Conservation (phyloP, 139 green algal genomes). For the Chlamydomonas applanata region DNA sequence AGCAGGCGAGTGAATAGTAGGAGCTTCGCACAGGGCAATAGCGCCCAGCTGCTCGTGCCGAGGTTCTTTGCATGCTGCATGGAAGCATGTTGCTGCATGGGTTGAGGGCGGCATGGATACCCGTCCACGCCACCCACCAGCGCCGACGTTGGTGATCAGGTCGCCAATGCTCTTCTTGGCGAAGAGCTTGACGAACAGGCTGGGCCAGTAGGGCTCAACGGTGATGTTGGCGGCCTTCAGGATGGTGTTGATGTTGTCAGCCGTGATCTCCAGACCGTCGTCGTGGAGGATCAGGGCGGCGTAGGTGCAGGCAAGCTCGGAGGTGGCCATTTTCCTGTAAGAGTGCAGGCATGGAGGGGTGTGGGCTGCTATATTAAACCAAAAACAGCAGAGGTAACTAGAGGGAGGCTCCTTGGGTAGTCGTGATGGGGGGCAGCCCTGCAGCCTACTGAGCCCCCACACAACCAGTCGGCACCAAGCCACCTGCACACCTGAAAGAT, state of each 20-base stretch:
- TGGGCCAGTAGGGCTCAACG: conserved; percentile 96
- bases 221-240: conserved; percentile 80
- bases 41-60: too few species aligned
- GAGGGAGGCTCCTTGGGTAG: too few species aligned
- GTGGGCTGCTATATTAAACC: too few species aligned
- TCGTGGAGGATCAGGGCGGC: conserved; percentile 95
- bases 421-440: too few species aligned
- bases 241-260: conserved; percentile 91
- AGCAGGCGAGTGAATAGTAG: too few species aligned
- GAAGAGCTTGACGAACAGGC: conserved; percentile 96
- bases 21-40: too few species aligned
- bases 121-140: conserved; percentile 8
- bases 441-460: too few species aligned
- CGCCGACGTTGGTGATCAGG: conserved; percentile 95
- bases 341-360: too few species aligned
- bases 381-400: too few species aligned
- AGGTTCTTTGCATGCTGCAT: not conserved
- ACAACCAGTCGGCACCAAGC: too few species aligned
- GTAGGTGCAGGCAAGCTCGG: conserved; percentile 62
- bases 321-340: conserved; percentile 18
- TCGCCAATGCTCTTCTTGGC: conserved; percentile 91
- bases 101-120: not conserved
- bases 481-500: too few species aligned
- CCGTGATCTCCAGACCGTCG: conserved; percentile 91
- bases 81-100: not conserved